Base-by-base conservation (phyloP, 768 basidiomycete species). In the Hortiboletus flavorubellus region DNA sequence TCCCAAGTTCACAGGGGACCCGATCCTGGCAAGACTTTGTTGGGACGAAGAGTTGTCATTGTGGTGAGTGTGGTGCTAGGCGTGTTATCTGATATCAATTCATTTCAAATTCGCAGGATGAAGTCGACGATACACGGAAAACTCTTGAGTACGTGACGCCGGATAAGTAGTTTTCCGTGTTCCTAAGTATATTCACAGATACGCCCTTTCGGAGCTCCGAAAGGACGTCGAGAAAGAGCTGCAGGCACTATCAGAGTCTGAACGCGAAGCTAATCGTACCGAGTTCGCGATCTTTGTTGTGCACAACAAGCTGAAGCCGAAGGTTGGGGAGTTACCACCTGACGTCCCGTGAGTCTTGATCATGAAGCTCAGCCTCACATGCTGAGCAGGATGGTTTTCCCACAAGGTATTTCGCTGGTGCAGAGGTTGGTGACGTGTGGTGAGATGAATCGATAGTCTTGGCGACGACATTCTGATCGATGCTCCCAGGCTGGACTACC, bases 251-350 rank as follows among this genome's bases (percentile, higher is more conserved):
- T 86, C 89, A 5, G 89, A 91, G 69, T 71, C 80, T 16, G 86
- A 94, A 61, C 86, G 87, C 48, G 83, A 87, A n/a, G 80, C 80
- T 1, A 73, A 85, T 18, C 80, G 82, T 56, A 94, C 96, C 29
- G 78, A 89, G 68, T 93, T 99, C 56, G 95, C 83, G 2, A 77
- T 98, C 59, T 99, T 98, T 66, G 96, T 98, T 45, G 91, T 95
- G 26, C 91, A 94, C 73, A 92, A 94, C 77, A 98, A 98, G 76
- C 77, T 85, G 57, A 98, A 98, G 74, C 76, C 78, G 33, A 99
- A 99, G 75, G 68, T 85, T 35, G 94, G 84, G 29, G 73, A 82
- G 43, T 73, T 99, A 37, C 90, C 93, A 3, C 62, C 76, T 2
- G 81, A 82, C 55, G 76, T 79, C 29, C 81, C 79, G 89, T 92